Percentiles rank a stretch among this genome's conserved stretches.
Conservation (phyloP, 345 rosid species). For the Barbarea vulgaris region DNA sequence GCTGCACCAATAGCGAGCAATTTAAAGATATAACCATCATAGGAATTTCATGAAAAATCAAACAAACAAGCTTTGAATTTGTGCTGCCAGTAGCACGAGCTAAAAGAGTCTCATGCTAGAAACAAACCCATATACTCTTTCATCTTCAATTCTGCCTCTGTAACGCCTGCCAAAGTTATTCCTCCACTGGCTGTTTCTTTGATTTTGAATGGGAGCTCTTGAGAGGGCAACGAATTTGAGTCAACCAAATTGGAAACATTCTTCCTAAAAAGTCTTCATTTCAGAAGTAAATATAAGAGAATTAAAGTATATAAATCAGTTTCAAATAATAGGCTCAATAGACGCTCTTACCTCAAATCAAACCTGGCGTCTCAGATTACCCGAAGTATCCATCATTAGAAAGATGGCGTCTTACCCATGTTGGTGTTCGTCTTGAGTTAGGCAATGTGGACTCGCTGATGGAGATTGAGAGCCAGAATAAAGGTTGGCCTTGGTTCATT, state of each 20-base stretch:
- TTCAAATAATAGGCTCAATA: not conserved
- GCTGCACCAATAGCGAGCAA: constrained; percentile 89
- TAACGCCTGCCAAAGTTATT: constrained; percentile 88
- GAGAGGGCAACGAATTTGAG: too few relatives aligned
- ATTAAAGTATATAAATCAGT: not conserved
- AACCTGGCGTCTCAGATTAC: too few relatives aligned
- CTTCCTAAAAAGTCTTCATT: constrained; percentile 75
- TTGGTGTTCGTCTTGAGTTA: too few relatives aligned
- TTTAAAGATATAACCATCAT: constrained; percentile 6
- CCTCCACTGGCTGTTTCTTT: constrained; percentile 91
- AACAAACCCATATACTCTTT: too few relatives aligned
- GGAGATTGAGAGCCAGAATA: too few relatives aligned
- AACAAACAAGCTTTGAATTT: constrained; percentile 27
- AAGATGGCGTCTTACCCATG: too few relatives aligned
- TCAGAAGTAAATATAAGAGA: not conserved
- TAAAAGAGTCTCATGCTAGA: too few relatives aligned
- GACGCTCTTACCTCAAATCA: constrained; percentile 44
- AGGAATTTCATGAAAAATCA: constrained; percentile 18
- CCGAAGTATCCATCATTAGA: too few relatives aligned
- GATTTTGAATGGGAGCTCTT: constrained; percentile 70
- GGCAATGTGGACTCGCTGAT: too few relatives aligned
- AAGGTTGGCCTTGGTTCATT: too few relatives aligned
- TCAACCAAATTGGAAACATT: too few relatives aligned
- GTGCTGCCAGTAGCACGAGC: constrained; percentile 81
- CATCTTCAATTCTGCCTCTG: constrained; percentile 78